Percentiles rank a stretch among this genome's conserved stretches.
These are phyloP conservation scores for Clarireedia paspali DNA, from an alignment of 2,329 filamentous ascomycete genomes.

Conservation along the genomic window DNA sequence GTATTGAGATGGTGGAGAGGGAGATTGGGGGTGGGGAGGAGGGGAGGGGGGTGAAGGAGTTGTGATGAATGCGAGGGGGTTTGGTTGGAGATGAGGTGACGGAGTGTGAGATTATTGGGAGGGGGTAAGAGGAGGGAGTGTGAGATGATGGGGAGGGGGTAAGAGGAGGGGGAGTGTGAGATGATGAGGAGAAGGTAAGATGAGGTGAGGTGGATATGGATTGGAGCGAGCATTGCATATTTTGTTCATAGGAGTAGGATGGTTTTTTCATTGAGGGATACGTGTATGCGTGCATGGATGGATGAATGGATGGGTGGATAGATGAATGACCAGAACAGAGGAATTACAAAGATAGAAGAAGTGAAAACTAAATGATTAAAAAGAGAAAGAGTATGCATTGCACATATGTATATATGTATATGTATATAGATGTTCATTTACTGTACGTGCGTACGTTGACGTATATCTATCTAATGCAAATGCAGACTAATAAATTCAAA, in stretches of 20 bases:
- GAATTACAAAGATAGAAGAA: background rate
- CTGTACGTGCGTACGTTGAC: no score
- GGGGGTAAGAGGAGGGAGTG: background rate
- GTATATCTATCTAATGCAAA: no score
- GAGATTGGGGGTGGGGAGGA: conserved; percentile 16
- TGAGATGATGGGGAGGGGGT: background rate
- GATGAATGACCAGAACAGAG: background rate
- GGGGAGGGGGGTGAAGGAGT: conserved; percentile 1
- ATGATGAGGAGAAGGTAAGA: background rate
- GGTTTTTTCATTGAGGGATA: no score
- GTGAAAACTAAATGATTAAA: background rate
- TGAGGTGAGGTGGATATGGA: background rate
- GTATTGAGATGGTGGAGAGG: conserved; percentile 57
- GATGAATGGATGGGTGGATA: background rate
- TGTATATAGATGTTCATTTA: no score
- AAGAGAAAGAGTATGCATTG: no score
- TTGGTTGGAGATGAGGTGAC: background rate
- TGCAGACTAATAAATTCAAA: no score
- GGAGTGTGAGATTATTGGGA: background rate
- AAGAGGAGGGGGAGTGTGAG: background rate
- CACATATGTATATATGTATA: no score
- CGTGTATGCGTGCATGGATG: no score
- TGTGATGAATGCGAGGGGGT: background rate
- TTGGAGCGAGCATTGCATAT: no score
- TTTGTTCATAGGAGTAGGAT: no score